Percentiles rank a stretch among this genome's conserved stretches.
Conservation (phyloP, 2,329 filamentous ascomycete genomes). For the Aspergillus sp. region DNA sequence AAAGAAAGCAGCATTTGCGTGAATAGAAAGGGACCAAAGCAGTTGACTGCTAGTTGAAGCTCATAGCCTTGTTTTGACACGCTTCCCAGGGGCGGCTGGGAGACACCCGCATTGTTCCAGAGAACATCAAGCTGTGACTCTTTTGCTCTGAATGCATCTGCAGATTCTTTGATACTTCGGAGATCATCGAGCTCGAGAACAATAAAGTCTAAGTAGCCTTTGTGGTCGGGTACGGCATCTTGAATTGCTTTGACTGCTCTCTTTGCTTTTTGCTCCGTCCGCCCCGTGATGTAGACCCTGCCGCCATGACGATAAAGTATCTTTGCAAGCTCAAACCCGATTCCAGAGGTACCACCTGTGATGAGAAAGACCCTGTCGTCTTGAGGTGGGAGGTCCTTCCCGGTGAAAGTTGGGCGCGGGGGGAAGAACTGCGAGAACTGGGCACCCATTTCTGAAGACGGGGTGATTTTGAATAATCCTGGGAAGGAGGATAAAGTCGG, state of each 20-base stretch:
- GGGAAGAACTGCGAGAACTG: constrained; percentile 13
- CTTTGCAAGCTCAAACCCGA: constrained; percentile 11
- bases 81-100: constrained; percentile 35
- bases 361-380: constrained; percentile 8
- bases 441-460: neutral
- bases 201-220: constrained; percentile 42
- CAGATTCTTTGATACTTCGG: constrained; percentile 19
- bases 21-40: constrained; percentile 43
- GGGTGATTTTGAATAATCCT: no score
- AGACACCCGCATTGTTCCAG: constrained; percentile 43
- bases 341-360: constrained; percentile 11
- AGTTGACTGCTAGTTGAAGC: constrained; percentile 42
- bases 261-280: constrained; percentile 4
- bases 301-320: constrained; percentile 10
- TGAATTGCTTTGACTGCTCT: neutral
- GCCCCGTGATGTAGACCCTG: constrained; percentile 6
- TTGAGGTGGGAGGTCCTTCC: constrained; percentile 4
- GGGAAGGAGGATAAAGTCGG: no score
- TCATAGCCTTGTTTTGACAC: constrained; percentile 32
- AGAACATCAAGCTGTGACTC: constrained; percentile 43
- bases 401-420: constrained; percentile 10
- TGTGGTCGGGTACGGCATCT: neutral
- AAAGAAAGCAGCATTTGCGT: constrained; percentile 41
- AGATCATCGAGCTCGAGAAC: constrained; percentile 44
- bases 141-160: constrained; percentile 32